These are phyloP conservation scores for Dryadomyces quercivorus DNA, from an alignment of 2,329 filamentous ascomycete genomes.

Conservation along the genomic window DNA sequence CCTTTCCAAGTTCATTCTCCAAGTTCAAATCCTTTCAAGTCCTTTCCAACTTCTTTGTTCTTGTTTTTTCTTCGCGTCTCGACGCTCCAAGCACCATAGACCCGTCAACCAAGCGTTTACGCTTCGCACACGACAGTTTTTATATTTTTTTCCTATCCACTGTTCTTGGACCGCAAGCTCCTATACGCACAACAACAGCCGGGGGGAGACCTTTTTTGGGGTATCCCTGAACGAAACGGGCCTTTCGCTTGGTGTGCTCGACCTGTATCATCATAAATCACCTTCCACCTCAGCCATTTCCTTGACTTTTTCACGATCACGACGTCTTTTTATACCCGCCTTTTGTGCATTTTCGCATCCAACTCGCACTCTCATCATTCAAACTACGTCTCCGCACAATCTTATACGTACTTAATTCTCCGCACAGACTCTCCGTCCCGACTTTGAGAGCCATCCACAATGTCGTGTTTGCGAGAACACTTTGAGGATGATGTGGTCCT, in stretches of 20 bases:
- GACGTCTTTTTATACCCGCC: constrained; percentile 16
- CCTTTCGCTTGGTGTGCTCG: constrained; percentile 6
- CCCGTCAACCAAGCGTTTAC: background rate
- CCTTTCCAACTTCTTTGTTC: background rate
- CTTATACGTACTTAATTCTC: constrained; percentile 7
- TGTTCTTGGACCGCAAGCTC: background rate
- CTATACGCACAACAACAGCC: background rate
- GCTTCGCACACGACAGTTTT: background rate
- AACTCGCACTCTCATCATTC: background rate
- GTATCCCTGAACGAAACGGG: constrained; percentile 10
- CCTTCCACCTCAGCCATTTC: constrained; percentile 5
- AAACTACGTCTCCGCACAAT: constrained; percentile 11
- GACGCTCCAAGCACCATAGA: background rate
- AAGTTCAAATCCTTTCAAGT: background rate
- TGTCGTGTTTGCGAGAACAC: constrained; percentile 81
- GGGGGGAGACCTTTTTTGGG: background rate
- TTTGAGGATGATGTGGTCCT: constrained; percentile 72
- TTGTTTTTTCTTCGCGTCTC: background rate
- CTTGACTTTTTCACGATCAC: constrained; percentile 12
- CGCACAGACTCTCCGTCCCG: background rate
- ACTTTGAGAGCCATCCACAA: constrained; percentile 16
- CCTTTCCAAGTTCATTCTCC: constrained; percentile 6
- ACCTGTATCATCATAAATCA: constrained; percentile 6
- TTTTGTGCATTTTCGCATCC: constrained; percentile 12
- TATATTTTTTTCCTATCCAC: background rate